Percentiles rank a stretch among this genome's conserved stretches.
phyloP scores from a whole-genome alignment of 495 filamentous ascomycete genomes.

The Penicillium subrubescens region DNA sequence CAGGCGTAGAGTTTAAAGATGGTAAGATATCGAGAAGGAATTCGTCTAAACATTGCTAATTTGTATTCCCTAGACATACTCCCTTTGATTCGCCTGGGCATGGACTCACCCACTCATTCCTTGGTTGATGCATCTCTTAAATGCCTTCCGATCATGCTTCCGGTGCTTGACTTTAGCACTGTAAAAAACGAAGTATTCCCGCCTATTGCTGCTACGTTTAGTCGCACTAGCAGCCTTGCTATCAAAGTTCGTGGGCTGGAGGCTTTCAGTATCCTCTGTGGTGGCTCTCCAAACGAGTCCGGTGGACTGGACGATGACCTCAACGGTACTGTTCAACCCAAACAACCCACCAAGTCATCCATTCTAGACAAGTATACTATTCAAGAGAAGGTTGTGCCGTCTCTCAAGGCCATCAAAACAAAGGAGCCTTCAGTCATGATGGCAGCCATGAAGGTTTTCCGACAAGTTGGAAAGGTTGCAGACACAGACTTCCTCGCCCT shows the following conservation, averaged over 20 bases:
- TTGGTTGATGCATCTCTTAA: conserved; percentile 82
- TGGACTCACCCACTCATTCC: conserved; percentile 87
- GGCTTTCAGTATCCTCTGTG: conserved; percentile 87
- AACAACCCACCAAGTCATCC: conserved; percentile 60
- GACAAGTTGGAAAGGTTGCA: conserved; percentile 75
- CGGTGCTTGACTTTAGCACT: conserved; percentile 89
- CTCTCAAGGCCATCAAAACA: conserved; percentile 91
- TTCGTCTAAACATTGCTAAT: conserved; percentile 6
- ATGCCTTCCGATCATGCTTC: conserved; percentile 70
- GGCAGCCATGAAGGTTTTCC: conserved; percentile 82
- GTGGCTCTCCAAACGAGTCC: conserved; percentile 54
- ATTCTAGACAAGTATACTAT: conserved; percentile 96
- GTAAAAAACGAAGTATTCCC: conserved; percentile 96
- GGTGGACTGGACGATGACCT: conserved; percentile 64
- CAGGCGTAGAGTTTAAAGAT: conserved; percentile 92
- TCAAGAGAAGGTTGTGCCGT: conserved; percentile 91
- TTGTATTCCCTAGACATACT: conserved; percentile 64
- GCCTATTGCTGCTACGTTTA: conserved; percentile 83
- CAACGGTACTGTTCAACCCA: conserved; percentile 59
- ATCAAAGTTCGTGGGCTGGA: conserved; percentile 93
- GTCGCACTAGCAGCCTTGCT: conserved; percentile 84
- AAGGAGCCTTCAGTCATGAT: conserved; percentile 98
- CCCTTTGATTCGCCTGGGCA: conserved; percentile 75
- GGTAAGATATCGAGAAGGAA: conserved; percentile 49
- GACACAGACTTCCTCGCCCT: conserved; percentile 93